These are phyloP conservation scores for Adansonia madagascariensis DNA, from an alignment of 441 rosid genomes.

Conservation along the genomic window DNA sequence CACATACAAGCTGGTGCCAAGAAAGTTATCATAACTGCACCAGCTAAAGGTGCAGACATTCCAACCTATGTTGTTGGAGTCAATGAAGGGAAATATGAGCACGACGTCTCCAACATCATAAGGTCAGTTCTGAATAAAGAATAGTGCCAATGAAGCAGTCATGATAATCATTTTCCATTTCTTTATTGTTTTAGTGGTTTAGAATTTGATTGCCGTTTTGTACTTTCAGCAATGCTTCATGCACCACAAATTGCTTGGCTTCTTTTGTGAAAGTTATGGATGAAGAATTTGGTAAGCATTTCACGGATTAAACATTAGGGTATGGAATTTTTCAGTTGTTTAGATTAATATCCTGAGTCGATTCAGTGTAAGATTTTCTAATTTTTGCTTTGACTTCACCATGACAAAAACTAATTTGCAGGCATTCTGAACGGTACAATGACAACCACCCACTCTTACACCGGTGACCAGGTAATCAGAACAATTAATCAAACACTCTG, in stretches of 20 bases:
- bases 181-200: conserved; percentile 9
- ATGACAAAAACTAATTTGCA: conserved; percentile 34
- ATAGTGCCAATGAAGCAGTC: not conserved
- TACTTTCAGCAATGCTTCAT: conserved; percentile 84
- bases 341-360: not conserved
- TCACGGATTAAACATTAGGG: not conserved
- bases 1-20: conserved; percentile 96
- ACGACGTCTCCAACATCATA: conserved; percentile 76
- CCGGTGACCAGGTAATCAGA: conserved; percentile 85
- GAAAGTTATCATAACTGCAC: conserved; percentile 92
- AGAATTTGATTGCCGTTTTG: conserved; percentile 21
- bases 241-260: conserved; percentile 96
- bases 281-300: conserved; percentile 77
- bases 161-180: not conserved
- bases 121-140: conserved; percentile 48
- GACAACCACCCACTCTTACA: conserved; percentile 99
- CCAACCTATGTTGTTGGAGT: conserved; percentile 96
- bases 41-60: conserved; percentile 97
- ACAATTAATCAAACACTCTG: not conserved
- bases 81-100: conserved; percentile 77
- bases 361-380: not conserved
- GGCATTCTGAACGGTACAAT: conserved; percentile 98
- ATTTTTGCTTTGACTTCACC: not conserved
- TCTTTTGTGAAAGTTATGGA: conserved; percentile 89
- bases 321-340: not conserved